Base-by-base conservation (phyloP, 805 yeast genomes). In the Lachancea sp. region DNA sequence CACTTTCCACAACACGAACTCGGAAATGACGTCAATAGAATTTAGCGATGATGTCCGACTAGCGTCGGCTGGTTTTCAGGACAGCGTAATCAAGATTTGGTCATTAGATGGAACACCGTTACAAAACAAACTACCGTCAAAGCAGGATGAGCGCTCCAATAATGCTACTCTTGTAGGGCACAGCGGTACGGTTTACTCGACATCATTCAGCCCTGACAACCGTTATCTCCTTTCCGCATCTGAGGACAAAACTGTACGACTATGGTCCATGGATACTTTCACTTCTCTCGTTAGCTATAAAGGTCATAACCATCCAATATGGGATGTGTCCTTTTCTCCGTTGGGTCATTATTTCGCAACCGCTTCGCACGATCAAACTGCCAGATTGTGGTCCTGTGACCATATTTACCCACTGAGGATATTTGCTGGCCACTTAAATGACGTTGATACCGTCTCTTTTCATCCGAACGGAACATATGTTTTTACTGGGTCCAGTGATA, bases 261-360 rank as follows among this genome's bases (percentile, higher is more conserved):
- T 92, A 43, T 92, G 98, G 99, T 86, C 96, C 1, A 64, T 86
- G 61, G 97, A 92, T 56, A 83, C 97, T 1, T 86, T 77, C 58
- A 78, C 94, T 1, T 80, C 94, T 1, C 70, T 92, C 36, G 98
- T 92, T 1, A 76, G 88, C n/a, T 92, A 92, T 65, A 87, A 86
- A 60, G 97, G 97, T 7, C 99, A 92, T 58, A 86, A 80, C 54
- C 94, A 86, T 51, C 97, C 98, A 1, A 83, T 92, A 20, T 92
- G 98, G 98, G 97, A 92, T 59, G 97, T 92, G 6, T 76, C 83
- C 52, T 92, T 87, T 56, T 80, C 95, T 2, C 98, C 98, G 2
- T 68, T 84, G 53, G 98, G 98, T 4, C 97, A 92, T 65, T 92
- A 92, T 65, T 92, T 92, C 63, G 96, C 94, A n/a, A 89, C 97